phyloP scores from a whole-genome alignment of 345 rosid genomes.

The Rhizophora mangle region DNA sequence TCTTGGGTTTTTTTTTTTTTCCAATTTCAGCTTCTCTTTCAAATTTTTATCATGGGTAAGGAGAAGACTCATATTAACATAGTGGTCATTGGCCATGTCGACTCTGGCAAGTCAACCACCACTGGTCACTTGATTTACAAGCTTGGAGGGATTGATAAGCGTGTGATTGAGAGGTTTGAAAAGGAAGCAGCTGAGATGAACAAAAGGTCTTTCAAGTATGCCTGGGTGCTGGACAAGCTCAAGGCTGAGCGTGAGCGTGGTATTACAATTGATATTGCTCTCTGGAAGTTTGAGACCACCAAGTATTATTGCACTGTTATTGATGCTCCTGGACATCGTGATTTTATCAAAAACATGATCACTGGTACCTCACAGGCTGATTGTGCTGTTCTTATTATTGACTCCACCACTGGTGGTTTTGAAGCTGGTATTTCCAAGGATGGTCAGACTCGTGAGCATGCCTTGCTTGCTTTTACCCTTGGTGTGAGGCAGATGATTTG shows the following conservation, averaged over 20 bases:
- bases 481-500: slow-evolving; percentile 78
- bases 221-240: slow-evolving; percentile 83
- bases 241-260: slow-evolving; percentile 87
- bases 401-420: slow-evolving; percentile 82
- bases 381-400: slow-evolving; percentile 73
- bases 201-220: slow-evolving; percentile 76
- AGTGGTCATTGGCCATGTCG: slow-evolving; percentile 29
- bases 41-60: slow-evolving; percentile 26
- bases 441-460: slow-evolving; percentile 82
- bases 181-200: slow-evolving; percentile 85
- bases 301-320: slow-evolving; percentile 75
- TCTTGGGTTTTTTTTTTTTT: not conserved
- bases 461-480: slow-evolving; percentile 64
- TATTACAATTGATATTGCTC: slow-evolving; percentile 69
- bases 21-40: not conserved
- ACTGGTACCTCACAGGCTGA: slow-evolving; percentile 84
- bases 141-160: slow-evolving; percentile 82
- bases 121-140: slow-evolving; percentile 77
- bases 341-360: slow-evolving; percentile 83
- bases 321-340: slow-evolving; percentile 78
- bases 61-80: slow-evolving; percentile 29
- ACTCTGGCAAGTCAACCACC: slow-evolving; percentile 73
- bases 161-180: slow-evolving; percentile 78
- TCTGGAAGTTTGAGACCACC: slow-evolving; percentile 75
- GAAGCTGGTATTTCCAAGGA: slow-evolving; percentile 87